Percentiles rank a stretch among this genome's conserved stretches.
Evolutionary conservation across 257 asterid genomes (phyloP).

Genomic region (Knoxia roxburghii): DNA sequence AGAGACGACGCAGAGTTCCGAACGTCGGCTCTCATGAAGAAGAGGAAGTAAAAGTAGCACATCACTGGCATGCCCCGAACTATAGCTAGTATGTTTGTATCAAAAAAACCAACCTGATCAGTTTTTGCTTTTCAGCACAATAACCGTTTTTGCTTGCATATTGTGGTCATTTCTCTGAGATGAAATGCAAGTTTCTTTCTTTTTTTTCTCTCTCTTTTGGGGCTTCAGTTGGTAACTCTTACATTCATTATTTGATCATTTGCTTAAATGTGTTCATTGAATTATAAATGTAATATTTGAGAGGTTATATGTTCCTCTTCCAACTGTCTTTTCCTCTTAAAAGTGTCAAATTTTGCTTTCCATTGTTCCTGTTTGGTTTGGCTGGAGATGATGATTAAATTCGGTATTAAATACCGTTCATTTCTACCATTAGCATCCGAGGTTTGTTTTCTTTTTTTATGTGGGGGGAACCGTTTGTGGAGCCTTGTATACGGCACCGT

Average conservation of each 20-base stretch:
- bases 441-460: too few species aligned
- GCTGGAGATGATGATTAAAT: too few species aligned
- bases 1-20: constrained; percentile 68
- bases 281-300: too few species aligned
- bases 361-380: too few species aligned
- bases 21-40: constrained; percentile 55
- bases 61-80: too few species aligned
- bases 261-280: not conserved
- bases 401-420: too few species aligned
- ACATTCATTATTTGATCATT: constrained; percentile 20
- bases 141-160: constrained; percentile 39
- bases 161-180: constrained; percentile 25
- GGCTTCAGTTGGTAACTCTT: not conserved
- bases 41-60: constrained; percentile 34
- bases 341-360: too few species aligned
- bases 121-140: constrained; percentile 10
- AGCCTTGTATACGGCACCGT: too few species aligned
- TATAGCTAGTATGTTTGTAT: constrained; percentile 9
- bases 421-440: too few species aligned
- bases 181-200: constrained; percentile 47
- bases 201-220: constrained; percentile 14
- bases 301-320: too few species aligned
- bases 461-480: too few species aligned
- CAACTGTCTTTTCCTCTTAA: too few species aligned
- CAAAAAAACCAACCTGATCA: constrained; percentile 11